Evolutionary conservation across 169 alveolate genomes (phyloP), one percentile per base, ranked within the genome.

Genomic region (Eimeria nieschulzi): DNA sequence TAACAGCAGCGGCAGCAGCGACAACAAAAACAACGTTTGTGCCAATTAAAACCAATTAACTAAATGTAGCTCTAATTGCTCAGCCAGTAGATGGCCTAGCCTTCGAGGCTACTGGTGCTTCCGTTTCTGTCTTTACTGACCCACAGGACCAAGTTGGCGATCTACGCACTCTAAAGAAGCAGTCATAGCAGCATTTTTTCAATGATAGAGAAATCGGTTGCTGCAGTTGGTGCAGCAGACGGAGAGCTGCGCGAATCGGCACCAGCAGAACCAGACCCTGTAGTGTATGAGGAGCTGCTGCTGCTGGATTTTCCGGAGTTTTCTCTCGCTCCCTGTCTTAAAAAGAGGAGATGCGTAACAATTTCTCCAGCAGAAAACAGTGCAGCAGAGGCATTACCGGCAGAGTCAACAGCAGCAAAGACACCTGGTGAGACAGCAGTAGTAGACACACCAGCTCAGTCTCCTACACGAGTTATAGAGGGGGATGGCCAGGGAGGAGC

Each of bases 251-350:
- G 55, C 73, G 73, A 59, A 33, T 13, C 87, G 26, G 76, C 87
- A 59, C 73, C 75, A 79, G 75, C 75, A 79, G 75, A 61, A 56
- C 75, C 87, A 46, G 87, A 79, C 59, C 87, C 87, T 0, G 75
- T 79, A n/a, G 87, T 79, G 15, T 25, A 55, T 7, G 87, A 79
- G 59, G 87, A 79, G 19, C 87, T 79, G 39, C 54, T 79, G 72
- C 87, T 79, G 56, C 87, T 79, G 17, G 87, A 79, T 59, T 79
- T 79, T 26, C 87, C 87, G 10, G 87, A 79, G 75, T 79, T 79
- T n/a, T 79, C 87, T 56, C 55, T 79, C 8, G 72, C 87, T 39
- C 87, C 87, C 19, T 55, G 26, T 33, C 87, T 79, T 33, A 79
- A 55, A 73, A 26, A 59, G 46, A 56, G 87, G 26, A n/a, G 33